A percentile compares a stretch with the other conserved stretches of the same genome.
Evolutionary conservation across 2,329 filamentous ascomycete genomes (phyloP).

Genomic region (Cercospora zeae-maydis): DNA sequence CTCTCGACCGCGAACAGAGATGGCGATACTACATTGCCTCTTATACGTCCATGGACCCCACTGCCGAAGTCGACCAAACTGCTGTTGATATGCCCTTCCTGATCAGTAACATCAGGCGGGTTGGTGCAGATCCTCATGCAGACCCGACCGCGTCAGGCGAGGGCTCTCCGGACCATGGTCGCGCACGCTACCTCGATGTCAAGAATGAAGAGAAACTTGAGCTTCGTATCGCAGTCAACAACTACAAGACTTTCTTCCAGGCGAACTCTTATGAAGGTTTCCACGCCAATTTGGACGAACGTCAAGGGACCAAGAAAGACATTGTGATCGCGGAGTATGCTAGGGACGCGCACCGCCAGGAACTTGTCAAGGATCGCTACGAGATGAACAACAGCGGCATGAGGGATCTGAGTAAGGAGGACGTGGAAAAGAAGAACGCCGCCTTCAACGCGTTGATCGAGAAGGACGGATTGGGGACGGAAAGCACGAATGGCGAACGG

Average conservation of each 20-base stretch:
- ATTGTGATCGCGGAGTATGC: constrained; percentile 36
- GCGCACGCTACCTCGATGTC: constrained; percentile 23
- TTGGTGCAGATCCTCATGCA: constrained; percentile 34
- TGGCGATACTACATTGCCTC: constrained; percentile 98
- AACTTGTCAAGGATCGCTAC: constrained; percentile 41
- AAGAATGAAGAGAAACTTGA: constrained; percentile 42
- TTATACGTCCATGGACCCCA: constrained; percentile 83
- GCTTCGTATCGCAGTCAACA: constrained; percentile 44
- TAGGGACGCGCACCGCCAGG: constrained; percentile 35
- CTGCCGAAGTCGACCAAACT: constrained; percentile 45
- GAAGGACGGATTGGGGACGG: constrained; percentile 19
- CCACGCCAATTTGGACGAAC: constrained; percentile 35
- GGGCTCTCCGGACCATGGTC: neutral
- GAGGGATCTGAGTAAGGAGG: constrained; percentile 46
- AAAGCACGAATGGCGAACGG: neutral
- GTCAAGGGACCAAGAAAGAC: constrained; percentile 37
- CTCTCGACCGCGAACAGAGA: constrained; percentile 49
- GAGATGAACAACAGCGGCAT: constrained; percentile 47
- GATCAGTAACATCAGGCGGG: constrained; percentile 38
- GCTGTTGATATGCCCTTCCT: constrained; percentile 41
- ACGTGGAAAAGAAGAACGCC: constrained; percentile 45
- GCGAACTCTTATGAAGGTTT: constrained; percentile 42
- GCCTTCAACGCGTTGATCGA: constrained; percentile 27
- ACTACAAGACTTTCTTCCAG: constrained; percentile 45
- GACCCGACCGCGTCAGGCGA: constrained; percentile 11